Evolutionary conservation across 257 asterid species (phyloP), one percentile per base, ranked within the genome.

Genomic region (Scutellaria galericulata): DNA sequence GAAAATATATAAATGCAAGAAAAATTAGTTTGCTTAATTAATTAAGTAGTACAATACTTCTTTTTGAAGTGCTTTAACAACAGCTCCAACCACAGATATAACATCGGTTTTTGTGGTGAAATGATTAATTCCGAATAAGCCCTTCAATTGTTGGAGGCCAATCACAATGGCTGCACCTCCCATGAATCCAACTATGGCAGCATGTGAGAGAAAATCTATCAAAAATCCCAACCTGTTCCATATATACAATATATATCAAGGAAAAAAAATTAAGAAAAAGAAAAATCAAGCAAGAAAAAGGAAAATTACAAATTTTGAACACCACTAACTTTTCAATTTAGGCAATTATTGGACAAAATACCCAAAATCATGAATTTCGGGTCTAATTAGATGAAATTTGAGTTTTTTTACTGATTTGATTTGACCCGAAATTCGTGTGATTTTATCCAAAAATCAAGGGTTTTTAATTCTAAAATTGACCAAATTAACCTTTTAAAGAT

Each of bases 131-230:
- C 95, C 97, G 3, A 91, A 73, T 56, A 91, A 64, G 10, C 97
- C 93, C 84, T 86, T 91, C 15, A 91, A 71, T 51, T 89, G 96
- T 66, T 91, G 97, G 54, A 91, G 86, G 7, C 97, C 97, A 11
- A 91, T 91, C 7, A 89, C 90, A 15, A 89, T 86, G 72, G 97
- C 97, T 31, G 95, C 93, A 44, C 95, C 96, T 18, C 89, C 96
- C 95, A 91, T 89, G 79, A 91, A 91, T 67, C 97, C 97, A 48
- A 91, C 91, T 48, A 89, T 74, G 1, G 96, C 96, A 55, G 97
- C 95, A 78, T 91, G 97, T 7, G 97, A 89, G 11, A 89, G 87
- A 74, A 89, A 91, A 79, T 89, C 97, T 66, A 91, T 87, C 5
- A 91, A 84, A 76, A 91, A 89, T n/a, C 97, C 97, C 84, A 91